A percentile compares a stretch with the other conserved stretches of the same genome.
Evolutionary conservation across 176 grass and related monocot species (phyloP).

Genomic region (Triticum dicoccoides): DNA sequence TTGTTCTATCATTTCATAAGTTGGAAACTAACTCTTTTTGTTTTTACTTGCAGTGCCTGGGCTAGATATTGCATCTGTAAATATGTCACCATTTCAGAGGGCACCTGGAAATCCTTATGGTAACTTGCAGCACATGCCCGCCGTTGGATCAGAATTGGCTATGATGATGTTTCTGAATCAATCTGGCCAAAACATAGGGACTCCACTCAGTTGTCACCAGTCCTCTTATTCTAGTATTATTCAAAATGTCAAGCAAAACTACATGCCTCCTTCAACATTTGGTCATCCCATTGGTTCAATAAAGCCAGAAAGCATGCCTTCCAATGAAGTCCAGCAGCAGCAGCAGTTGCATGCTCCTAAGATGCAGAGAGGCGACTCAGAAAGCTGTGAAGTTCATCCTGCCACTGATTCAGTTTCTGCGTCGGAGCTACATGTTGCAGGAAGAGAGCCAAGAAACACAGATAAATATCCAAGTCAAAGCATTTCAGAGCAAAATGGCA

Average conservation of each 20-base stretch:
- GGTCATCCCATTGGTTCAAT: slow-evolving; percentile 31
- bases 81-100: slow-evolving; percentile 44
- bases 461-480: slow-evolving; percentile 36
- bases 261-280: slow-evolving; percentile 34
- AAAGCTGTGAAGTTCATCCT: slow-evolving; percentile 26
- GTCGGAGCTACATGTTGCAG: slow-evolving; percentile 24
- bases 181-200: slow-evolving; percentile 36
- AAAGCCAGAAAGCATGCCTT: slow-evolving; percentile 31
- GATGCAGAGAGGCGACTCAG: slow-evolving; percentile 21
- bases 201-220: slow-evolving; percentile 48
- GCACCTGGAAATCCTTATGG: slow-evolving; percentile 38
- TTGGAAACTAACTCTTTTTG: not conserved
- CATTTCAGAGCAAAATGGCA: slow-evolving; percentile 42
- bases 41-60: slow-evolving; percentile 46
- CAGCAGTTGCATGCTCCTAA: slow-evolving; percentile 11
- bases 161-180: slow-evolving; percentile 66
- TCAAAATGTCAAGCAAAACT: slow-evolving; percentile 57
- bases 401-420: slow-evolving; percentile 25
- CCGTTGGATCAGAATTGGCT: slow-evolving; percentile 49
- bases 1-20: not conserved
- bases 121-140: slow-evolving; percentile 45
- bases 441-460: slow-evolving; percentile 25
- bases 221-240: slow-evolving; percentile 74
- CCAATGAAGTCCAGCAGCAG: slow-evolving; percentile 31
- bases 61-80: slow-evolving; percentile 45